phyloP scores from a whole-genome alignment of 352 stramenopile species.

The Pelagophyceae sp. region DNA sequence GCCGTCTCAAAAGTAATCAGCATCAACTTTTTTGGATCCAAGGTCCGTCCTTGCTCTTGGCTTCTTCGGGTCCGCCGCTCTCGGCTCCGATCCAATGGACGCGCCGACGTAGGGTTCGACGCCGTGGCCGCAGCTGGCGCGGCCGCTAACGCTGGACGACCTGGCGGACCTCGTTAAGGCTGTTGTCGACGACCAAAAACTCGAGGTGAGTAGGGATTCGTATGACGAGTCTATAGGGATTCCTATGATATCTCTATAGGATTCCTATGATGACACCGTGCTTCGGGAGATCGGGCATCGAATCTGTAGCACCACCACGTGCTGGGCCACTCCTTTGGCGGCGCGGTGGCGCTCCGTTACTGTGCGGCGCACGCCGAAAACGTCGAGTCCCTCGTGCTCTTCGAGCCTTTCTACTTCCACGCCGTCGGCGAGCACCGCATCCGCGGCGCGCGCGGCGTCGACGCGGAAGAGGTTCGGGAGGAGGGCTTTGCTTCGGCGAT shows the following conservation, averaged over 20 bases:
- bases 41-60: background rate
- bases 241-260: too few relatives aligned
- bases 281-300: too few relatives aligned
- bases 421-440: background rate
- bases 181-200: background rate
- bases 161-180: background rate
- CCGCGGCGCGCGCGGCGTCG: background rate
- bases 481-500: background rate
- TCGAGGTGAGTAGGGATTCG: too few relatives aligned
- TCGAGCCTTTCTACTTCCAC: constrained; percentile 1
- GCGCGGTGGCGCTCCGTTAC: background rate
- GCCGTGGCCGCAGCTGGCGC: background rate
- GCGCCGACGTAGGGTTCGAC: too few relatives aligned
- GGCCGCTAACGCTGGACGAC: constrained; percentile 11
- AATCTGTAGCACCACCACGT: background rate
- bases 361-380: background rate
- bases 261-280: too few relatives aligned
- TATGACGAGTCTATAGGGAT: too few relatives aligned
- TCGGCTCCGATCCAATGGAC: too few relatives aligned
- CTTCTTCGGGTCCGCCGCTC: background rate
- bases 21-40: too few relatives aligned
- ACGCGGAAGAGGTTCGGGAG: background rate
- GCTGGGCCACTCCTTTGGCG: background rate
- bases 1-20: background rate
- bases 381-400: background rate